Base-by-base conservation (phyloP, 2,329 filamentous ascomycete species). In the Teratosphaeria zuluensis region DNA sequence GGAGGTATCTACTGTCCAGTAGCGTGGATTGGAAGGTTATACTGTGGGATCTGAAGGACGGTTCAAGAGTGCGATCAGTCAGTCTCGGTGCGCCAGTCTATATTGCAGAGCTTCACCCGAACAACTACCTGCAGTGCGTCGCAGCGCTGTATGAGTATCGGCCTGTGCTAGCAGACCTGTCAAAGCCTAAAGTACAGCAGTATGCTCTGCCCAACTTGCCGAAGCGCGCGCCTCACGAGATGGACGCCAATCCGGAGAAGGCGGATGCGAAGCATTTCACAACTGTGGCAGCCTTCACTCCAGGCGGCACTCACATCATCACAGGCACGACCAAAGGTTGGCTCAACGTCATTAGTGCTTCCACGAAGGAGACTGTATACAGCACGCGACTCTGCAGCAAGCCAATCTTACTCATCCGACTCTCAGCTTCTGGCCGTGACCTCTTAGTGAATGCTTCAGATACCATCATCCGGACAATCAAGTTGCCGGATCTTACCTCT, bases 11-110 rank as follows among this genome's bases (percentile, higher is more conserved):
- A 56, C 82, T 99, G 59, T 96, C 90, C 59, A 89, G 91, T 11
- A 95, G 91, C 52, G 90, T 96, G 72, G 94, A 96, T 69, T 97
- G 92, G 89, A 95, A 95, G 75, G 92, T 89, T 63, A 91, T 96
- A 55, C 80, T 99, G 0, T 99, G 94, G 94, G 94, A 99, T 74
- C 78, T 99, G 59, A 82, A 87, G 69, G 81, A 87, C 73, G 83
- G 86, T 70, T 80, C 80, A 63, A 80, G 89, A 60, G 78, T 92
- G 68, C 87, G 92, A 64, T 92, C 90, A 65, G 88, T 96, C 67
- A 88, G 91, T 64, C 96, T 99, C 69, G 87, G 92, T 64, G 90
- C 92, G 2, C 91, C 92, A 0, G 89, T 96, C 35, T 99, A 96
- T 76, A 95, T 95, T 66, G 95, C 92, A 3, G 94, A 99, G 75